phyloP scores from a whole-genome alignment of 1,284 basidiomycete species.

The Exobasidium rhododendri region DNA sequence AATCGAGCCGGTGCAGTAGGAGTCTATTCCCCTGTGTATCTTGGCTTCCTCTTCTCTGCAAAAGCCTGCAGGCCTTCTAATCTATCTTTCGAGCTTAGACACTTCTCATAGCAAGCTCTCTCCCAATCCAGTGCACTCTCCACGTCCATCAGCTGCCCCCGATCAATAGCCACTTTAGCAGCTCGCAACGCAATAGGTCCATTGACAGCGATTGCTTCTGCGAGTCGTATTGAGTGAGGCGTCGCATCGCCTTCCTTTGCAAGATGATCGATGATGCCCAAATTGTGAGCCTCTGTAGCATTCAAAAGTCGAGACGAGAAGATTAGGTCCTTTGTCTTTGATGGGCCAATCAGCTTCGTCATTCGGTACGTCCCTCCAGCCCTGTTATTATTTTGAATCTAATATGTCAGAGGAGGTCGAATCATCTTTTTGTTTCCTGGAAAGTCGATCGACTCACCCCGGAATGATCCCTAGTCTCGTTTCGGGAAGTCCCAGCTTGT shows the following conservation, averaged over 20 bases:
- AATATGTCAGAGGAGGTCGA: background rate
- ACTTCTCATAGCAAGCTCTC: slow-evolving; percentile 75
- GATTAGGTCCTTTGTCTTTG: slow-evolving; percentile 82
- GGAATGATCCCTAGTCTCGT: slow-evolving; percentile 86
- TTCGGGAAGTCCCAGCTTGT: slow-evolving; percentile 79
- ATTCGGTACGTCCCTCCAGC: slow-evolving; percentile 89
- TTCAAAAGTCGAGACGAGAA: slow-evolving; percentile 70
- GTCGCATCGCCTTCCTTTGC: slow-evolving; percentile 48
- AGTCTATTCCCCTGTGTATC: slow-evolving; percentile 56
- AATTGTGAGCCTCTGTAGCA: slow-evolving; percentile 68
- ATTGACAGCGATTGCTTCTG: slow-evolving; percentile 15
- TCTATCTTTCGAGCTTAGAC: slow-evolving; percentile 76
- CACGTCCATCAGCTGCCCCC: slow-evolving; percentile 73
- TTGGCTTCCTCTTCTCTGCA: slow-evolving; percentile 83
- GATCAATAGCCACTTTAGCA: slow-evolving; percentile 81
- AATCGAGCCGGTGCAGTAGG: background rate
- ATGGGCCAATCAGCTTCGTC: slow-evolving; percentile 73
- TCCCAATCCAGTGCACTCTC: slow-evolving; percentile 78
- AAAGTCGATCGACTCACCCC: slow-evolving; percentile 59
- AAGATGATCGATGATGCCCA: slow-evolving; percentile 76
- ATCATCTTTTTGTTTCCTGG: background rate
- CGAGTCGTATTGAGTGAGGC: slow-evolving; percentile 19
- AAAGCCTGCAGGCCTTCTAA: slow-evolving; percentile 83
- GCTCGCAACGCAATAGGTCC: slow-evolving; percentile 80
- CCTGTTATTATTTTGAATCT: too few relatives aligned